A percentile compares a stretch with the other conserved stretches of the same genome.
Conservation (phyloP, 108 stramenopile species). For the Thalassiosira profunda region DNA sequence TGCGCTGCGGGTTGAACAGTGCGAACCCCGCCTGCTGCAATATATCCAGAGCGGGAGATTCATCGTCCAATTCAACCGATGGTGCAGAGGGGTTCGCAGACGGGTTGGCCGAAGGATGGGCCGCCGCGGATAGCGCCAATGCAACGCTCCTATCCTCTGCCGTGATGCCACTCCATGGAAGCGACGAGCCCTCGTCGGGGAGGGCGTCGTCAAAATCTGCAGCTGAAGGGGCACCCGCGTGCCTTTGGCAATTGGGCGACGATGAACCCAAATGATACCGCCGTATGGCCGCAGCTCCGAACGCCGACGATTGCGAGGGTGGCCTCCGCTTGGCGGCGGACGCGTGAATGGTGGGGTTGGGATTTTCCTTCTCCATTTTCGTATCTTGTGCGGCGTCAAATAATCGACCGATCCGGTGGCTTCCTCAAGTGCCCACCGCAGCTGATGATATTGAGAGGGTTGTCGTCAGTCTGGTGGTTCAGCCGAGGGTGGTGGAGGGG, state of each 20-base stretch:
- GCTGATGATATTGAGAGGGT: background rate
- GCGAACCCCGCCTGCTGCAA: slow-evolving; percentile 42
- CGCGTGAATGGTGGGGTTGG: slow-evolving; percentile 42
- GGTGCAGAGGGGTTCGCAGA: background rate
- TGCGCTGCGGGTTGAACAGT: slow-evolving; percentile 35
- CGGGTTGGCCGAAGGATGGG: slow-evolving; percentile 9
- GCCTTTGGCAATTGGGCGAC: background rate
- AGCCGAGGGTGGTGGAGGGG: background rate
- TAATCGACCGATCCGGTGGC: background rate
- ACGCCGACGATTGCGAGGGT: slow-evolving; percentile 7
- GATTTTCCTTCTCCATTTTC: slow-evolving; percentile 42
- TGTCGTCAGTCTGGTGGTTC: background rate
- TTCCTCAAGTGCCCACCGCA: background rate
- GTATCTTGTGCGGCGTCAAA: background rate
- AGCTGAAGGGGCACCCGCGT: background rate
- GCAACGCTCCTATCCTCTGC: slow-evolving; percentile 45
- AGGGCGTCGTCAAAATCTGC: background rate
- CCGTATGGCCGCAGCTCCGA: slow-evolving; percentile 29
- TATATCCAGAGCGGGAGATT: slow-evolving; percentile 16
- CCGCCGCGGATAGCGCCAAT: slow-evolving; percentile 36
- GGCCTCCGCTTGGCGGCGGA: slow-evolving; percentile 12
- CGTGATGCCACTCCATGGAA: slow-evolving; percentile 11
- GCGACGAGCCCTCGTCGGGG: slow-evolving; percentile 4
- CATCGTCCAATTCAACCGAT: background rate
- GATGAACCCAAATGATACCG: slow-evolving; percentile 33